A percentile compares a stretch with the other conserved stretches of the same genome.
phyloP scores from a whole-genome alignment of 208 protist species.

The Angomonas deanei region DNA sequence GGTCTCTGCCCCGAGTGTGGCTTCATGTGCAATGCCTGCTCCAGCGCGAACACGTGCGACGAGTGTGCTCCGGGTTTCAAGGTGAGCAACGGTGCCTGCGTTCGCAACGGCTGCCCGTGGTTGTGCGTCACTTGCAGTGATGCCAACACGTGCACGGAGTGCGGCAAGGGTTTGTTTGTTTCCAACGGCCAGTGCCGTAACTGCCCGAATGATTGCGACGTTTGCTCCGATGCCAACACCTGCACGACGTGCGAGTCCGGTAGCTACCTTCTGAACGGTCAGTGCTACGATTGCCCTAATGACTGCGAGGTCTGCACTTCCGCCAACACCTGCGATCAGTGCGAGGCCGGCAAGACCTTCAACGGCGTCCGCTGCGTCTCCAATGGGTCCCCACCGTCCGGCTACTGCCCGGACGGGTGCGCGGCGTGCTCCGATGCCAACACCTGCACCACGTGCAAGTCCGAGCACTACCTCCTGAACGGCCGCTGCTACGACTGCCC shows the following conservation, averaged over 20 bases:
- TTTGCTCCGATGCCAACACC: background rate
- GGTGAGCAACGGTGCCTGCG: too few species aligned
- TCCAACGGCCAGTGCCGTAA: too few species aligned
- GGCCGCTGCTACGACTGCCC: background rate
- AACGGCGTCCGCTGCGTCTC: background rate
- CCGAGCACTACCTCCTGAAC: background rate
- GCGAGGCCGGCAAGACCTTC: background rate
- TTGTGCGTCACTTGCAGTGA: too few species aligned
- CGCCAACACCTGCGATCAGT: background rate
- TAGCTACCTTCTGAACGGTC: background rate
- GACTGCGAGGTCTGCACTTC: background rate
- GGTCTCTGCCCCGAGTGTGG: too few species aligned
- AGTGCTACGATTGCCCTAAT: background rate
- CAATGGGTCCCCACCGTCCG: background rate
- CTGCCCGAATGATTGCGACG: background rate
- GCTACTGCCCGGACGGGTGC: background rate
- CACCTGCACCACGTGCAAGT: background rate
- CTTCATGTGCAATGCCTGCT: too few species aligned
- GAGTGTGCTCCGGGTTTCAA: too few species aligned
- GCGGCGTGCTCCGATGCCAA: background rate
- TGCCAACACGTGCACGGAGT: too few species aligned
- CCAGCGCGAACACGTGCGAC: too few species aligned
- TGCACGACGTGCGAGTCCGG: background rate
- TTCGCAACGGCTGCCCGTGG: too few species aligned
- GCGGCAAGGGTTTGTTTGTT: too few species aligned